Conservation (phyloP, 1,284 basidiomycete genomes). For the Termitomyces sp. region DNA sequence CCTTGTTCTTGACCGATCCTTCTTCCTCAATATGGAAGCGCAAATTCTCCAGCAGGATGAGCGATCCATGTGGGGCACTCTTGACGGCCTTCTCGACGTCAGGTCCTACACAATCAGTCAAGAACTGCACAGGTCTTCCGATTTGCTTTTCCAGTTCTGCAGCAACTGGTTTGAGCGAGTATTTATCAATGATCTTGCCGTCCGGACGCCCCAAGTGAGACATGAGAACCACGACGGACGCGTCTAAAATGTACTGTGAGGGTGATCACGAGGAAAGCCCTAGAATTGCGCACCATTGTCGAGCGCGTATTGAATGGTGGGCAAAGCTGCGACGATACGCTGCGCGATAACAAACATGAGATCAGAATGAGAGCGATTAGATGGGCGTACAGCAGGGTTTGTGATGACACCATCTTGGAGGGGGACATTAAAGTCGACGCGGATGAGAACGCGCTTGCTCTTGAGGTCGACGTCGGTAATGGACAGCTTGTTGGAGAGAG, state of each 20-base stretch:
- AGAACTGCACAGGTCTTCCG: conserved; percentile 72
- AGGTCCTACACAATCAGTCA: conserved; percentile 83
- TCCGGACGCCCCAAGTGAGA: conserved; percentile 98
- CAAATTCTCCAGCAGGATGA: conserved; percentile 95
- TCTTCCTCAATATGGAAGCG: conserved; percentile 99
- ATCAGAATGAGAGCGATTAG: conserved; percentile 11
- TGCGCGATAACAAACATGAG: conserved; percentile 27
- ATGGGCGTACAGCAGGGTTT: conserved; percentile 80
- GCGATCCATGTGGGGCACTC: conserved; percentile 66
- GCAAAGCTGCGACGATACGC: conserved; percentile 95
- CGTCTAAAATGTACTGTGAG: conserved; percentile 46
- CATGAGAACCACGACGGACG: conserved; percentile 88
- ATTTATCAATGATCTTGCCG: conserved; percentile 86
- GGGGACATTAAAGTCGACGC: conserved; percentile 99
- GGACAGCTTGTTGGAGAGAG: conserved; percentile 90
- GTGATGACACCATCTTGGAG: conserved; percentile 88
- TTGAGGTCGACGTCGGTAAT: conserved; percentile 91
- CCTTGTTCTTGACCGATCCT: conserved; percentile 89
- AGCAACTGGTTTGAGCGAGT: conserved; percentile 87
- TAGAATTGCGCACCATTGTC: conserved; percentile 62
- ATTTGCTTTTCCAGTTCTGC: conserved; percentile 71
- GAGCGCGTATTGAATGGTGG: conserved; percentile 93
- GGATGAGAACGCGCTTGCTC: conserved; percentile 90
- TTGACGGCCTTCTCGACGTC: conserved; percentile 80
- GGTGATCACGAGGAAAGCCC: conserved; percentile 1